Evolutionary conservation across 306 rosid genomes (phyloP).

Genomic region (Prunus fruticosa): DNA sequence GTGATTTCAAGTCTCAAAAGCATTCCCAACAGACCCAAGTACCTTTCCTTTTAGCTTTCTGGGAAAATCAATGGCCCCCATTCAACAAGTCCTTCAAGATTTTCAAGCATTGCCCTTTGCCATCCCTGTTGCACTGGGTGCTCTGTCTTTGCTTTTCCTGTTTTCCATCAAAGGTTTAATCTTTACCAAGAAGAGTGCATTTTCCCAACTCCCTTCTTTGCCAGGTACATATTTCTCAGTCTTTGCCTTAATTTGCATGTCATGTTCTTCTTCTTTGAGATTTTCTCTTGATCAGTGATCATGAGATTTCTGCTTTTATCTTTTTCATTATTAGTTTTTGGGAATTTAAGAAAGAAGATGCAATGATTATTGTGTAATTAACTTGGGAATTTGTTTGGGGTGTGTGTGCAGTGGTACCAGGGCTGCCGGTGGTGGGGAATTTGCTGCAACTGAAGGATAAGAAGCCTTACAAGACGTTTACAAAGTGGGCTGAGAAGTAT

Average conservation of each 20-base stretch:
- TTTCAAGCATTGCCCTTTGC: constrained; percentile 32
- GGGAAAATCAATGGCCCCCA: constrained; percentile 17
- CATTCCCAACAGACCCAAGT: neutral
- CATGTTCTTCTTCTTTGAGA: neutral
- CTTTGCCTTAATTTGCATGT: neutral
- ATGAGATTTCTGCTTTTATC: no score
- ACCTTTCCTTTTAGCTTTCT: neutral
- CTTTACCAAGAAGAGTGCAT: constrained; percentile 2
- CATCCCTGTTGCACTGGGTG: constrained; percentile 40
- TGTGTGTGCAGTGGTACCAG: constrained; percentile 65
- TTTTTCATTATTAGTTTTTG: neutral
- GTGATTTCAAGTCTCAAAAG: neutral
- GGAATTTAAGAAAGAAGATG: neutral
- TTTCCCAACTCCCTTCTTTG: constrained; percentile 48
- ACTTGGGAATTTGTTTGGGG: constrained; percentile 8
- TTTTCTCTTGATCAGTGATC: no score
- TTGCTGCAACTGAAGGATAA: constrained; percentile 89
- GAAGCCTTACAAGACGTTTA: constrained; percentile 86
- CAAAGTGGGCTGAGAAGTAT: constrained; percentile 55
- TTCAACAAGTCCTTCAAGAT: constrained; percentile 1
- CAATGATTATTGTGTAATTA: neutral
- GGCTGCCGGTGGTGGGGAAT: constrained; percentile 80
- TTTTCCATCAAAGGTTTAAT: constrained; percentile 7
- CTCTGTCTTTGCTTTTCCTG: constrained; percentile 34
- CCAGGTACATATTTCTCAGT: constrained; percentile 53